Evolutionary conservation across 1,139 yeast species (phyloP), one percentile per base, ranked within the genome.

Genomic region (Saccharomyces pastorianus): DNA sequence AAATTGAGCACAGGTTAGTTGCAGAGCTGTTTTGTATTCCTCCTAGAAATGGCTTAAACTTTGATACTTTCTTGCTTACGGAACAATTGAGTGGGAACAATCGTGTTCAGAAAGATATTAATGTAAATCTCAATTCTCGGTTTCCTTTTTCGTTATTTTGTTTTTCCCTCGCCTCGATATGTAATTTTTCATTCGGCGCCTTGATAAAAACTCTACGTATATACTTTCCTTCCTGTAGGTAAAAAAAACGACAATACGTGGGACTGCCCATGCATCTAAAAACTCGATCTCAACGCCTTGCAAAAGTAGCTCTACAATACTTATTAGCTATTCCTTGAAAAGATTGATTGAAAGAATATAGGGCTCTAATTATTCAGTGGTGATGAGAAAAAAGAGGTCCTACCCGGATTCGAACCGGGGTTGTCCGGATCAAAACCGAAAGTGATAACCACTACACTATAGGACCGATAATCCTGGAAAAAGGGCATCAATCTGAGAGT

Each of bases 401-500:
- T 82, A 82, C 89, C 90, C 90, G 90, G 91, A 83, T 83, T 85
- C 91, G 91, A 85, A 85, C 91, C 85, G 91, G 89, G 89, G 91
- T 85, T 83, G 82, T 78, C 75, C 83, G 90, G 89, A 84, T 78
- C 82, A 79, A 77, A 79, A 78, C 82, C 82, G 81, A 78, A 75
- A 74, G 83, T 79, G 82, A 79, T 79, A 76, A 79, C 83, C 82
- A 78, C 82, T 79, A 79, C 82, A 79, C 82, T 78, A 79, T 78
- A 78, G 48, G 47, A 50, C 52, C 52, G 44, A 29, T 14, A 29
- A 29, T 29, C 23, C 23, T 20, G 23, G 23, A 20, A 20, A 20
- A 20, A 4, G 3, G 23, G 23, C 3, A 20, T 20, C 23, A 20
- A 20, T 3, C 23, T 20, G 23, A 20, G 23, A 20, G 4, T 20